phyloP scores from a whole-genome alignment of 2,329 filamentous ascomycete species.

The Ophiostoma perfectum region DNA sequence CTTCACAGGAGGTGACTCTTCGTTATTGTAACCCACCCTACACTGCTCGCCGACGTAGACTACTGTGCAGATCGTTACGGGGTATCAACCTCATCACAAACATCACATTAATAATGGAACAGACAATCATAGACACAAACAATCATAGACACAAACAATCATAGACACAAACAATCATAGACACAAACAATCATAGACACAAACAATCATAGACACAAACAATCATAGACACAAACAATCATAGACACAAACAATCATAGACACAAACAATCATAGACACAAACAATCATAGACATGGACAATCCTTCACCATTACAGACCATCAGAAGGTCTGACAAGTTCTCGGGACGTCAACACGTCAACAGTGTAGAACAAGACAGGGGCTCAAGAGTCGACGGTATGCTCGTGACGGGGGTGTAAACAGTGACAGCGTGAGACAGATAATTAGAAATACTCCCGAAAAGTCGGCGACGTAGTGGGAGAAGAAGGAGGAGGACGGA shows the following conservation, averaged over 20 bases:
- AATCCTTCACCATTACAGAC: conserved; percentile 6
- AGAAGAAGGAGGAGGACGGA: background rate
- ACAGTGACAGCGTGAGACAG: background rate
- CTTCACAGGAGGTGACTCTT: background rate
- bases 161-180: background rate
- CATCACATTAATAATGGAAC: background rate
- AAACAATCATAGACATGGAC: background rate
- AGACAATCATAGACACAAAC: background rate
- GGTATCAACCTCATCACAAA: background rate
- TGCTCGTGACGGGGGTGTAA: no score
- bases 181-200: conserved; percentile 1
- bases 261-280: background rate
- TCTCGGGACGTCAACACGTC: background rate
- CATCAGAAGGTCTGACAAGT: conserved; percentile 6
- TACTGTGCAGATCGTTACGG: background rate
- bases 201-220: background rate
- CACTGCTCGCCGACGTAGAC: conserved; percentile 11
- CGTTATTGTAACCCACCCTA: background rate
- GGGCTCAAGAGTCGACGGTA: background rate
- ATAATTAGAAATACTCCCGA: background rate
- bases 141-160: background rate
- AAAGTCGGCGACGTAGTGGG: conserved; percentile 2
- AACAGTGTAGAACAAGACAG: background rate
- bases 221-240: background rate
- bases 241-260: background rate